Percentiles rank a stretch among this genome's conserved stretches.
Conservation (phyloP, 768 basidiomycete species). For the Fomitopsis pulvina region DNA sequence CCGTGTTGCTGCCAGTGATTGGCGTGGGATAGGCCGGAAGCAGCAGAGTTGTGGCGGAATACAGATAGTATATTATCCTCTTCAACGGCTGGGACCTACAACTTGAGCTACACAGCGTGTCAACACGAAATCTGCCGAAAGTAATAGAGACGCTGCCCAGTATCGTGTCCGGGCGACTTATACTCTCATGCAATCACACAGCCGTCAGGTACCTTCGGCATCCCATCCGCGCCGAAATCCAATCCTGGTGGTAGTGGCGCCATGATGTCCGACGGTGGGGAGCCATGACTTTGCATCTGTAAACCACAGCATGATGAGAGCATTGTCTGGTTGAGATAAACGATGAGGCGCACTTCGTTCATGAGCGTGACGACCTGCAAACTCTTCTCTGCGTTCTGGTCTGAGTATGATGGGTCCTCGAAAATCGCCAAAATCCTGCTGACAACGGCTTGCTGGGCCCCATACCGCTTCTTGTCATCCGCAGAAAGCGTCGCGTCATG, state of each 20-base stretch:
- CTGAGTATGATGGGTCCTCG: conserved; percentile 51
- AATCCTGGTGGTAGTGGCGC: conserved; percentile 74
- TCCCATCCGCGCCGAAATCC: conserved; percentile 46
- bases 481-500: conserved; percentile 45
- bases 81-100: not conserved
- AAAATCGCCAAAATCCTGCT: conserved; percentile 57
- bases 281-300: conserved; percentile 74
- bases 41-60: too few relatives aligned
- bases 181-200: conserved; percentile 28
- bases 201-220: conserved; percentile 38
- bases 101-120: not conserved
- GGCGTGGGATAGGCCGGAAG: too few relatives aligned
- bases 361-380: conserved; percentile 60
- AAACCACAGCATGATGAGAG: not conserved
- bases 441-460: conserved; percentile 52
- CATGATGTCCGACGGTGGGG: conserved; percentile 79
- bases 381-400: conserved; percentile 41
- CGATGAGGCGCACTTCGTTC: conserved; percentile 49
- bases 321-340: not conserved
- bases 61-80: too few relatives aligned
- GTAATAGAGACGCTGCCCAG: too few relatives aligned
- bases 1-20: too few relatives aligned
- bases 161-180: too few relatives aligned
- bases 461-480: conserved; percentile 59
- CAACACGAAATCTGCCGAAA: not conserved